A percentile compares a stretch with the other conserved stretches of the same genome.
Evolutionary conservation across 768 basidiomycete genomes (phyloP).

Genomic region (Dacryopinax spathularia): DNA sequence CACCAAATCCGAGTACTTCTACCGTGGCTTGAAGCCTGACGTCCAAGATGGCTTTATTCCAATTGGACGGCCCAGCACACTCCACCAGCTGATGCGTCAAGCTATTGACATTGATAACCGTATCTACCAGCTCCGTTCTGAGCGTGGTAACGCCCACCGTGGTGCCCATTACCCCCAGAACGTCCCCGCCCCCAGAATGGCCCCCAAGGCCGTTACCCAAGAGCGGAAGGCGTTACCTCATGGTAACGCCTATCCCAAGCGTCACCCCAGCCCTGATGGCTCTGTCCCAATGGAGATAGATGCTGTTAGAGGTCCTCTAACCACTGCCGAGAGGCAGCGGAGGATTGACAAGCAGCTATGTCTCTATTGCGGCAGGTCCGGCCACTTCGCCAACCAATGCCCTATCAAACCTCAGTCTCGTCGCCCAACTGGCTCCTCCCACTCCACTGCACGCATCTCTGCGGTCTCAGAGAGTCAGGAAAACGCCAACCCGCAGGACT

Average conservation of each 20-base stretch:
- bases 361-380: not conserved
- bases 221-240: too few species aligned
- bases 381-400: not conserved
- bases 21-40: not conserved
- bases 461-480: not conserved
- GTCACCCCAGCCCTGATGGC: not conserved
- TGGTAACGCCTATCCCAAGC: not conserved
- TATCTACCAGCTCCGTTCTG: not conserved
- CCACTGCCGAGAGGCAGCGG: not conserved
- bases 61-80: not conserved
- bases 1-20: not conserved
- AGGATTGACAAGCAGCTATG: not conserved
- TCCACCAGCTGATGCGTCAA: not conserved
- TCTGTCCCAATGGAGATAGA: too few species aligned
- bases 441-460: not conserved
- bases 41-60: not conserved
- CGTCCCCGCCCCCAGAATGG: too few species aligned
- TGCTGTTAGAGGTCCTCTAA: not conserved
- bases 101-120: not conserved
- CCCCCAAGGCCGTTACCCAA: too few species aligned
- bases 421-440: not conserved
- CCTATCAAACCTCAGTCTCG: not conserved
- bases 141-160: not conserved
- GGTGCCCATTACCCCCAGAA: not conserved
- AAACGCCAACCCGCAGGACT: not conserved